Evolutionary conservation across 164 flowering plant species (phyloP), one percentile per base, ranked within the genome.

Genomic region (Hamamelis virginiana): DNA sequence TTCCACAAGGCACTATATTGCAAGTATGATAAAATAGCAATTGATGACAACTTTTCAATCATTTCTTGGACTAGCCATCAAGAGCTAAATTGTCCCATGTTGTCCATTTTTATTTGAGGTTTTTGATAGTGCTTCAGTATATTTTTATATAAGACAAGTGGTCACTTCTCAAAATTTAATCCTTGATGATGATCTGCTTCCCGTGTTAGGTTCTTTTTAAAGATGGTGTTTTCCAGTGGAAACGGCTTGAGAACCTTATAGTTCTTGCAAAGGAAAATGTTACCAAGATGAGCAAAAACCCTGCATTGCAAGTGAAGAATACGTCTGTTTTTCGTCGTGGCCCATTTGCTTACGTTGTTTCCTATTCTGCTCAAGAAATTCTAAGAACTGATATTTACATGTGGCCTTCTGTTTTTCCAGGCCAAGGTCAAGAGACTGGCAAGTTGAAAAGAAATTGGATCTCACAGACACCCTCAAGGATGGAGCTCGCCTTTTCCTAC

Each of bases 201-300:
- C 8, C 65, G 63, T 79, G 18, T 28, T 74, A 94, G 98, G 98
- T 94, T 80, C 84, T 94, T 23, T 94, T 94, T 58, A 94, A 92
- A 82, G 98, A 94, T 72, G 97, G 97, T 25, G 75, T 85, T 68
- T 94, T 94, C 80, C 98, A 94, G 65, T 94, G 98, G 98, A 94
- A 94, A 75, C 89, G 97, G 46, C 94, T 94, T 63, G 98, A 94
- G 75, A 94, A 94, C 74, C 95, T 94, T 64, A 92, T 94, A 66
- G 78, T 81, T 72, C 85, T 94, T 57, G 97, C 98, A 8, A 94
- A 94, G 81, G 97, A 94, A 74, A 92, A 94, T 80, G 98, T 94
- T 45, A 76, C 87, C 70, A 92, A 80, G 81, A 89, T 94, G 98
- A 94, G 90, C 80, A 87, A 83, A 80, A 94, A 90, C 77, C 98